These are phyloP conservation scores for Neurospora sp. DNA, from an alignment of 495 filamentous ascomycete species.

Conservation along the genomic window DNA sequence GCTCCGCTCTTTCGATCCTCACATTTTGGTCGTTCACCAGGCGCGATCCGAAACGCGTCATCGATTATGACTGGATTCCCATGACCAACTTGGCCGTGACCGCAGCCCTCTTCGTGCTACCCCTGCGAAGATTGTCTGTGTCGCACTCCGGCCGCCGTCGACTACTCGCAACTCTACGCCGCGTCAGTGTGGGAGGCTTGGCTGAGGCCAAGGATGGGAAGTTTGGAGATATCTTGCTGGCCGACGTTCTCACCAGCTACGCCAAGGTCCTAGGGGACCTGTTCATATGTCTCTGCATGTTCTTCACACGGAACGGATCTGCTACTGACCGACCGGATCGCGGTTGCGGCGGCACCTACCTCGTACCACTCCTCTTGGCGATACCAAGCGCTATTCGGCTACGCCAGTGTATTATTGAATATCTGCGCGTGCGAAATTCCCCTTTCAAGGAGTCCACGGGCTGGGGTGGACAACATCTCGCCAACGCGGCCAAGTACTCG, in stretches of 20 bases:
- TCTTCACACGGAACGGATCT: constrained; percentile 52
- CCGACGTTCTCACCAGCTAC: constrained; percentile 90
- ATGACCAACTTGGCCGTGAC: constrained; percentile 67
- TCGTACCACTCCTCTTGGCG: constrained; percentile 72
- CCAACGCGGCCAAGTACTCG: constrained; percentile 88
- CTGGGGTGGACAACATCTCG: constrained; percentile 74
- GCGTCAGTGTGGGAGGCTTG: constrained; percentile 69
- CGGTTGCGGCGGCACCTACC: constrained; percentile 59
- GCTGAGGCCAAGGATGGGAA: constrained; percentile 73
- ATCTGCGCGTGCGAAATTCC: constrained; percentile 53
- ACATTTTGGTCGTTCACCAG: constrained; percentile 76
- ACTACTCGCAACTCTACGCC: constrained; percentile 59
- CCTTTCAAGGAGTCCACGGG: constrained; percentile 36
- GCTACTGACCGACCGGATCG: constrained; percentile 75
- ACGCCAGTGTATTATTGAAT: constrained; percentile 88
- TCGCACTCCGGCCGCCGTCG: constrained; percentile 64
- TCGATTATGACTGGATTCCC: constrained; percentile 69
- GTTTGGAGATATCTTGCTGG: constrained; percentile 89
- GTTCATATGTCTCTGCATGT: constrained; percentile 86
- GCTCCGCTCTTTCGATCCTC: constrained; percentile 57
- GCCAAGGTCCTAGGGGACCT: constrained; percentile 83
- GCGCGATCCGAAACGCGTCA: constrained; percentile 54
- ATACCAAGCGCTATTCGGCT: constrained; percentile 78
- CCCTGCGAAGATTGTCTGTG: constrained; percentile 49
- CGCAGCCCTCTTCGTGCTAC: constrained; percentile 57